Evolutionary conservation across 2,329 filamentous ascomycete species (phyloP), one percentile per base, ranked within the genome.

Genomic region (Eutypa lata): DNA sequence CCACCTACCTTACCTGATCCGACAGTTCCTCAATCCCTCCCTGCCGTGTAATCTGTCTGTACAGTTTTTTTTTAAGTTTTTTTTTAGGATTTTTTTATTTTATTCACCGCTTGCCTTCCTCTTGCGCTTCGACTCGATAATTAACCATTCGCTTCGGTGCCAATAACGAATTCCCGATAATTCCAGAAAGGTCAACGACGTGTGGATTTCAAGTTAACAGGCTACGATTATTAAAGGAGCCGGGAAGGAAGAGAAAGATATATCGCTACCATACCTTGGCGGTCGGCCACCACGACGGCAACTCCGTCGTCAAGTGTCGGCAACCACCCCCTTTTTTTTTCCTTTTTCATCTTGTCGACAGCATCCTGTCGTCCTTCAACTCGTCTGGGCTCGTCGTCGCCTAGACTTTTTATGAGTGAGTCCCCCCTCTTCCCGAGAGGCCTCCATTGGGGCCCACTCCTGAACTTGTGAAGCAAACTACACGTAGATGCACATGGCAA

Each of bases 371-470:
- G 52, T 53, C 57, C 50, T 58, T 63, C 26, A 31, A 38, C 35
- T 60, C 57, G 61, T 65, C 66, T 67, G 64, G 66, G 65, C 62
- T 63, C 55, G 61, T 64, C 62, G 65, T 63, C 65, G 63, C 66
- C 65, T 67, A 64, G 66, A 63, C 63, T 66, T 53, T 57, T 49
- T 54, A 59, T 62, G 62, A 63, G 66, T 65, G 50, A 44, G 38
- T 33, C 48, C 31, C 47, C 45, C 53, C 50, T 53, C 51, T 53
- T 22, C 11, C 43, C 43, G 5, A 45, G 49, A 47, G 43, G 50
- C 43, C 48, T 53, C 16, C 18, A 47, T 37, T 33, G 22, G 19
- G 16, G 14, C 44, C 31, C 31, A 22, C 47, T 24, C 19, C 28
- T 37, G 13, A 28, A 24, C 13, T 28, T 7, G 14, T 13, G 42